Percentiles rank a stretch among this genome's conserved stretches.
Evolutionary conservation across 2,329 filamentous ascomycete genomes (phyloP).

Genomic region (Aspergillus caelatus): DNA sequence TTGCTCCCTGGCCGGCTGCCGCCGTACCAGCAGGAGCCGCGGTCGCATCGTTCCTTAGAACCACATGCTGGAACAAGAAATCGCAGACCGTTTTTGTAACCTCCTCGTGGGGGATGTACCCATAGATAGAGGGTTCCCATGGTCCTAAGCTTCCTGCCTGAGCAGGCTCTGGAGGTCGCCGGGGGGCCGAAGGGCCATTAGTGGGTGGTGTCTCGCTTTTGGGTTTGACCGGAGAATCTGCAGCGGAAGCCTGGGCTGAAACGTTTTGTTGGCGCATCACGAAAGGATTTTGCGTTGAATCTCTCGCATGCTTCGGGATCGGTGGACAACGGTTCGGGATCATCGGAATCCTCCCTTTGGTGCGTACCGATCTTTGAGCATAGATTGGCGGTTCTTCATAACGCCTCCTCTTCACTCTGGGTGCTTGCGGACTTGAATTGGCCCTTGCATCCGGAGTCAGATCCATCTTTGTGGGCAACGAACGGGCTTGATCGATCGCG

Average conservation of each 20-base stretch:
- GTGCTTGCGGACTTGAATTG: constrained; percentile 37
- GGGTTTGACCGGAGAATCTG: constrained; percentile 19
- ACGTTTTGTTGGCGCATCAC: constrained; percentile 25
- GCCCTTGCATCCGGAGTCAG: constrained; percentile 21
- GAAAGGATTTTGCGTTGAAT: constrained; percentile 26
- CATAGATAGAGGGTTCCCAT: constrained; percentile 66
- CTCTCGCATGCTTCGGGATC: constrained; percentile 36
- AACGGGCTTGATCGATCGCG: constrained; percentile 13
- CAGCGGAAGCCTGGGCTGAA: constrained; percentile 19
- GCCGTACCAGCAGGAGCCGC: constrained; percentile 58
- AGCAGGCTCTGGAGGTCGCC: constrained; percentile 22
- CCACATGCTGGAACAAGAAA: constrained; percentile 74
- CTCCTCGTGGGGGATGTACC: constrained; percentile 71
- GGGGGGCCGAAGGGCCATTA: constrained; percentile 31
- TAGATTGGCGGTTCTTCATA: constrained; percentile 58
- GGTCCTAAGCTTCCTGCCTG: constrained; percentile 36
- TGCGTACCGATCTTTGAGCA: constrained; percentile 48
- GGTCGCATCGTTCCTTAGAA: constrained; percentile 65
- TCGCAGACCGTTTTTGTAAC: constrained; percentile 76
- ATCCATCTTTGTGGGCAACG: constrained; percentile 28
- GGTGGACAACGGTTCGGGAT: constrained; percentile 42
- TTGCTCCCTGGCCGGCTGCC: constrained; percentile 65
- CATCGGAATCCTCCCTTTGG: constrained; percentile 43
- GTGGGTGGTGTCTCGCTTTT: constrained; percentile 27
- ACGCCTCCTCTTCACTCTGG: constrained; percentile 53